phyloP scores from a whole-genome alignment of 495 filamentous ascomycete species.

The Collariella sp. region DNA sequence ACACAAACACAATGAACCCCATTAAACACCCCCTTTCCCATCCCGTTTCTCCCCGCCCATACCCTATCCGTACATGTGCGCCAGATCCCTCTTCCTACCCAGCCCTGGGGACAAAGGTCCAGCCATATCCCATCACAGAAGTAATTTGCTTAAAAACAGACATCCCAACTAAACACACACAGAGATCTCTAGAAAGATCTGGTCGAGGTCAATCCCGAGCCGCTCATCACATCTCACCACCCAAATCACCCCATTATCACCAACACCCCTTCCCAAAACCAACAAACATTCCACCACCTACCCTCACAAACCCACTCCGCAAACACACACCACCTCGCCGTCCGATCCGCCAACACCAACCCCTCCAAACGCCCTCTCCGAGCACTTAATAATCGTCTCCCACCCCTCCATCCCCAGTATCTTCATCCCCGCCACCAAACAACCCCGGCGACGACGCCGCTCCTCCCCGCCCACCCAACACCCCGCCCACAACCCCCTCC shows the following conservation, averaged over 20 bases:
- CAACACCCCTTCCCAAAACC: too few relatives aligned
- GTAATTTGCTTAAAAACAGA: too few relatives aligned
- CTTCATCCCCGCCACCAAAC: slow-evolving; percentile 45
- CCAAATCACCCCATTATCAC: too few relatives aligned
- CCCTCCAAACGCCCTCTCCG: slow-evolving; percentile 92
- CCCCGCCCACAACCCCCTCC: slow-evolving; percentile 38
- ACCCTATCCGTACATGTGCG: neutral
- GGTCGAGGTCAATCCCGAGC: too few relatives aligned
- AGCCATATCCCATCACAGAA: slow-evolving; percentile 2
- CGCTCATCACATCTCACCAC: neutral
- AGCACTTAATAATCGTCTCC: slow-evolving; percentile 98
- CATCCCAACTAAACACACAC: too few relatives aligned
- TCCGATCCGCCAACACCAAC: slow-evolving; percentile 88
- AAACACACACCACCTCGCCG: slow-evolving; percentile 96
- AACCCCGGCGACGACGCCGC: slow-evolving; percentile 30
- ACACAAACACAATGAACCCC: neutral
- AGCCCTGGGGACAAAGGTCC: neutral
- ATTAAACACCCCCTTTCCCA: neutral
- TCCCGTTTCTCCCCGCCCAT: too few relatives aligned
- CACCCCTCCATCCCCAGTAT: slow-evolving; percentile 70
- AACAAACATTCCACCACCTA: too few relatives aligned
- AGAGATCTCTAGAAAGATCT: too few relatives aligned
- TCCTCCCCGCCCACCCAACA: slow-evolving; percentile 16
- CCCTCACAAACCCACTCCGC: slow-evolving; percentile 75
- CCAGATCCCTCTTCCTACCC: neutral